Base-by-base conservation (phyloP, 2,329 filamentous ascomycete genomes). In the Penicillium griseofulvum region DNA sequence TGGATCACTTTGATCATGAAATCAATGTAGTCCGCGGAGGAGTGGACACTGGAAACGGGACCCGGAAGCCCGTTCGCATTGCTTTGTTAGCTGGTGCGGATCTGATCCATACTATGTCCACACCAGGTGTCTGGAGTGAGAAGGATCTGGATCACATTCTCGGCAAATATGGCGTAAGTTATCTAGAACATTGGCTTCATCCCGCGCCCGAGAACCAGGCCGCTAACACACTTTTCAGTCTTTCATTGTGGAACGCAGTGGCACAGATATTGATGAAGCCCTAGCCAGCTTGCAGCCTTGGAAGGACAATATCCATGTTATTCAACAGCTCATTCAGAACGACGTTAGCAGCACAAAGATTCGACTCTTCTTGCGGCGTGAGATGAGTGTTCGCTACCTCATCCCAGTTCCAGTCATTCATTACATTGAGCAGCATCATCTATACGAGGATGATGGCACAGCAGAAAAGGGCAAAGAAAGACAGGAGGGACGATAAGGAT, bases 1-100 rank as follows among this genome's bases (percentile, higher is more conserved):
- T 97, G 46, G 91, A 96, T 68, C 93, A 97, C 74, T 94, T 97
- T 66, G 87, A 95, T 63, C 78, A 93, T 69, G 91, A 97, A 72
- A 90, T 97, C 70, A 96, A 97, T 71, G 82, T 84, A 24, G 83
- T 90, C 42, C 79, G 87, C 29, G 87, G 88, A 37, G 92, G 92
- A 7, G 84, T 94, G 29, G 82, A 89, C 65, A 83, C 82, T 44
- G 80, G 81, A 19, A 82, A 87, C 61, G 90, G 90, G 56, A 67
- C 67, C 41, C 84, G 82, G 68, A 87, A 85, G 71, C 83, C 79
- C 12, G 87, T 88, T 17, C 86, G 86, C 55, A 90, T 97, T 62
- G 86, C 90, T 45, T 82, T 97, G 34, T 82, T 97, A 31, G 91
- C 90, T 4, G 92, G 93, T 5, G 87, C 85, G 8, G 88, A 90